Evolutionary conservation across 768 basidiomycete species (phyloP), one percentile per base, ranked within the genome.

Genomic region (Mycena rosella): DNA sequence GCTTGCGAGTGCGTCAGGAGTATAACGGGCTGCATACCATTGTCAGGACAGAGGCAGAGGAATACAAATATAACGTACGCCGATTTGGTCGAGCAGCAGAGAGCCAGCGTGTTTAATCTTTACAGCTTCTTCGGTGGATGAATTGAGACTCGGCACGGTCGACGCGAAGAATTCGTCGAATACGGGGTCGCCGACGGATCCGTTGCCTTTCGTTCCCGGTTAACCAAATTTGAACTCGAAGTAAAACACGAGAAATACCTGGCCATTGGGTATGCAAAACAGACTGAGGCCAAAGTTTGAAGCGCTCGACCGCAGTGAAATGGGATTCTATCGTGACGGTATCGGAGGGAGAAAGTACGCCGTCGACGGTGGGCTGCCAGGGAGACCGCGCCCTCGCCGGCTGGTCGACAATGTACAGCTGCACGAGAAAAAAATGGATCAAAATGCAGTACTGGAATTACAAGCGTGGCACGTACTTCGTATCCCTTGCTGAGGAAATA

Each of bases 401-500:
- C 64, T 82, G 81, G 54, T 82, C 81, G 29, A 82, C 71, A 38
- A 82, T 76, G 63, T 84, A 85, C 2, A 86, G 64, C 84, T 82
- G 47, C 10, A 27, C 9, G 52, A n/a, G 17, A 22, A 44, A n/a
- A 22, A 17, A 36, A 8, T 45, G 14, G 26, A 24, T 22, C 22
- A 38, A 38, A 38, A 38, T 38, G 38, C 5, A 55, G 11, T 75
- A 32, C 27, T 34, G 67, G 40, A 11, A 32, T 20, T 58, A 24
- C 10, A 44, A 44, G n/a, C n/a, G n/a, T n/a, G n/a, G n/a, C n/a
- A n/a, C n/a, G n/a, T 71, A 87, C 86, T 76, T 87, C 86, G 64
- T 85, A 87, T 40, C 86, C 86, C 69, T 83, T 67, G 55, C 78
- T 74, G 63, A 87, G 70, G 60, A 88, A 86, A 73, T 84, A 86